Evolutionary conservation across 345 rosid species (phyloP).

Genomic region (Salix viminalis): DNA sequence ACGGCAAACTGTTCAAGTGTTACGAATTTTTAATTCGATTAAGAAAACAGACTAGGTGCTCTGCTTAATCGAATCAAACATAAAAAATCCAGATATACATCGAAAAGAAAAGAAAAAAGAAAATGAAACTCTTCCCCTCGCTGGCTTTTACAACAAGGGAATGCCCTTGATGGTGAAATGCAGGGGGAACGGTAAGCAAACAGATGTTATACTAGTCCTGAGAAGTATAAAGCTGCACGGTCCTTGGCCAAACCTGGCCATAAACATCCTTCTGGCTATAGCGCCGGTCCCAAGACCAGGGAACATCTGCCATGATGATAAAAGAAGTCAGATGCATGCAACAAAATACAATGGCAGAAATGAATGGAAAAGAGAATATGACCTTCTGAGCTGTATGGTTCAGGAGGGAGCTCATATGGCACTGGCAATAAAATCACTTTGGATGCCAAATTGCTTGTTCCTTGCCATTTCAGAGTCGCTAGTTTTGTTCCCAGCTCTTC

Average conservation of each 20-base stretch:
- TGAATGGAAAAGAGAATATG: neutral
- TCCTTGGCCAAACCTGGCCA: conserved; percentile 80
- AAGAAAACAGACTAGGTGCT: too few relatives aligned
- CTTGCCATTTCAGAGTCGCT: conserved; percentile 66
- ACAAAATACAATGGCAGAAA: neutral
- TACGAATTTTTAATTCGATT: too few relatives aligned
- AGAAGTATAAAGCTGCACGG: conserved; percentile 30
- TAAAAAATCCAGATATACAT: too few relatives aligned
- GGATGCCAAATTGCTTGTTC: conserved; percentile 29
- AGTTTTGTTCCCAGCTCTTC: conserved; percentile 36
- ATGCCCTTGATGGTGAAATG: too few relatives aligned
- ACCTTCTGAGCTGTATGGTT: conserved; percentile 73
- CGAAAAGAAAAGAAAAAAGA: too few relatives aligned
- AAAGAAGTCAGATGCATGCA: conserved; percentile 3
- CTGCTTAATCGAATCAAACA: too few relatives aligned
- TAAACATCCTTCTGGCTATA: conserved; percentile 72
- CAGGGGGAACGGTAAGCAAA: neutral
- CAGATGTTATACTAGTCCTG: conserved; percentile 18
- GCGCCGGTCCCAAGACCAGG: conserved; percentile 91
- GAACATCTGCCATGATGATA: conserved; percentile 51
- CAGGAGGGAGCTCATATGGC: conserved; percentile 81
- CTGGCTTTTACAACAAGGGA: too few relatives aligned
- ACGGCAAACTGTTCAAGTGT: too few relatives aligned
- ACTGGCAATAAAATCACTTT: conserved; percentile 60
- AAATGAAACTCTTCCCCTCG: too few relatives aligned